A percentile compares a stretch with the other conserved stretches of the same genome.
phyloP scores from a whole-genome alignment of 192 early-diverging fungal species.

The Linnemannia schmuckeri region DNA sequence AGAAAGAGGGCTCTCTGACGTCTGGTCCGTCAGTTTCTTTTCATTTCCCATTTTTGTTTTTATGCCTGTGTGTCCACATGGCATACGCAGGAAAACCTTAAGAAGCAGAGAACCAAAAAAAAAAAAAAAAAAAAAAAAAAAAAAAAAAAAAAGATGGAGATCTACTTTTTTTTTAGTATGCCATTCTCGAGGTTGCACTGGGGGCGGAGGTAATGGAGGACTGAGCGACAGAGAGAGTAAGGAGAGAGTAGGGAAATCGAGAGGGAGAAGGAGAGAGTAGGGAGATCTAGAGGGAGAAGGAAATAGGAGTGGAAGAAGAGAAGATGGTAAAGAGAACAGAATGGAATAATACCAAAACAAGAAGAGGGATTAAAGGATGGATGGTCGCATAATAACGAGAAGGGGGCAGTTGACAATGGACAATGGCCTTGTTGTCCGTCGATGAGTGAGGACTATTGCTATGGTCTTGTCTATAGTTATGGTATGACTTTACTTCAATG shows the following conservation, averaged over 20 bases:
- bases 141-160: neutral
- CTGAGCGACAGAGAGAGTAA: neutral
- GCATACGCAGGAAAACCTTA: neutral
- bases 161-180: neutral
- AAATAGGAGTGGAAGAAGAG: constrained; percentile 35
- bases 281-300: constrained; percentile 1
- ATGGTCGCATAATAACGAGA: neutral
- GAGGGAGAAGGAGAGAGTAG: neutral
- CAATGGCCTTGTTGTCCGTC: neutral
- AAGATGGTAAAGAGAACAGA: neutral
- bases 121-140: neutral
- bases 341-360: neutral
- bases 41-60: constrained; percentile 2
- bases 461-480: neutral
- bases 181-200: neutral
- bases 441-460: neutral
- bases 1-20: neutral
- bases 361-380: neutral
- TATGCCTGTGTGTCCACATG: neutral
- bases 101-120: neutral
- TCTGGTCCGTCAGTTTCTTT: neutral
- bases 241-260: neutral
- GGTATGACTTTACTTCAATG: neutral
- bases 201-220: neutral
- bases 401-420: neutral